A percentile compares a stretch with the other conserved stretches of the same genome.
Conservation (phyloP, 1,139 yeast species). For the Torulaspora globosa region DNA sequence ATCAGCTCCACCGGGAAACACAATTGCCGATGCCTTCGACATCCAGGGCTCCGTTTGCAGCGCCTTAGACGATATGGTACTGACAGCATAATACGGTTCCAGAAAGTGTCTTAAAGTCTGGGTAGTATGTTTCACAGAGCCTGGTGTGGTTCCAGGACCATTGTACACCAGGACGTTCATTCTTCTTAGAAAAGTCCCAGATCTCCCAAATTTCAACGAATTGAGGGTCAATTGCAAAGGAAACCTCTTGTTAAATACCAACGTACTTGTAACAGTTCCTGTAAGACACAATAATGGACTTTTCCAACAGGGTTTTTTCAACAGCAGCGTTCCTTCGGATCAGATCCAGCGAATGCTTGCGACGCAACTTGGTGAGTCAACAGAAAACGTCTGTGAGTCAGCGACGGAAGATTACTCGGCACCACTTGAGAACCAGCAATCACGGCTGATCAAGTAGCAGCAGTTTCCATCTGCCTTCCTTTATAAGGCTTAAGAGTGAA, state of each 20-base stretch:
- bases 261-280: not conserved
- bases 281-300: not conserved
- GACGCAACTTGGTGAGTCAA: not conserved
- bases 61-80: conserved; percentile 60
- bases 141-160: conserved; percentile 84
- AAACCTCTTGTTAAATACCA: not conserved
- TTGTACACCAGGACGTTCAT: conserved; percentile 38
- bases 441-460: not conserved
- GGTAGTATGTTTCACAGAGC: conserved; percentile 77
- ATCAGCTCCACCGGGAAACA: conserved; percentile 96
- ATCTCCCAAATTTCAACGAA: not conserved
- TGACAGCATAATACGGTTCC: conserved; percentile 88
- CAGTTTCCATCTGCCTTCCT: not conserved
- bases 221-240: not conserved
- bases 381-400: not conserved
- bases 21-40: conserved; percentile 69
- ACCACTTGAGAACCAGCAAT: not conserved
- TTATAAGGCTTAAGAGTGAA: not conserved
- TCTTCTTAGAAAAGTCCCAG: not conserved
- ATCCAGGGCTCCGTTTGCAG: conserved; percentile 85
- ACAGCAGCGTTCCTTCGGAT: not conserved
- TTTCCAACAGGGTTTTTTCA: not conserved
- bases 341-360: not conserved
- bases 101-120: conserved; percentile 69
- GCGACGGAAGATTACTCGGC: not conserved